phyloP scores from a whole-genome alignment of 2,329 filamentous ascomycete species.

The Microdochium nivale region DNA sequence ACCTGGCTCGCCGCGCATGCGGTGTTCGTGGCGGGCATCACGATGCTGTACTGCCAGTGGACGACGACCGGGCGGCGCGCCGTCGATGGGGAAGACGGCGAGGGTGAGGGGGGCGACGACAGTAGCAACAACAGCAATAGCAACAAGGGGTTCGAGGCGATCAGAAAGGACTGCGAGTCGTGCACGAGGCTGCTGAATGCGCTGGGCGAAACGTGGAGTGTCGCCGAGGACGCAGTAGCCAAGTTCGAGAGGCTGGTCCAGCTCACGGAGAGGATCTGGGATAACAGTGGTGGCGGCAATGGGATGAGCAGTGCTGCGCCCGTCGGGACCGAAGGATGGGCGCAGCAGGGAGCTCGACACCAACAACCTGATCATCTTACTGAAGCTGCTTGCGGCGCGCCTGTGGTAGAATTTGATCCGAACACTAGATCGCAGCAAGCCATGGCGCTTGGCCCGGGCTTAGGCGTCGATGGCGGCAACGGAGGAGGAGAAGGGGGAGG shows the following conservation, averaged over 20 bases:
- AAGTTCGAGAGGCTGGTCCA: conserved; percentile 1
- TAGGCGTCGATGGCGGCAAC: background rate
- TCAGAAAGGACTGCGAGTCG: background rate
- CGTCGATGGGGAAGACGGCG: background rate
- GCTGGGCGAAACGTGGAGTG: conserved; percentile 2
- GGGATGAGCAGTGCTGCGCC: background rate
- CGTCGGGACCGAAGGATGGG: background rate
- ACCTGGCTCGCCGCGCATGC: conserved; percentile 3
- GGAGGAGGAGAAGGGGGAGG: background rate
- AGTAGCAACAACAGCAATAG: background rate
- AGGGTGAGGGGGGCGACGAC: background rate
- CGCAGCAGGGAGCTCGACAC: background rate
- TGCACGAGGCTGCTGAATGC: background rate
- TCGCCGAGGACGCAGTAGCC: conserved; percentile 1
- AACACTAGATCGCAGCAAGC: background rate
- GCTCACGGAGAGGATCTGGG: background rate
- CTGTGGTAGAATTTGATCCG: background rate
- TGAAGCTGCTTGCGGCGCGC: no score
- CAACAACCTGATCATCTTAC: no score
- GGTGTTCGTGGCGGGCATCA: conserved; percentile 4
- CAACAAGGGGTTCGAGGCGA: background rate
- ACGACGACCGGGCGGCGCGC: no score
- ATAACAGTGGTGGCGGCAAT: background rate
- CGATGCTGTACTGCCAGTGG: conserved; percentile 2
- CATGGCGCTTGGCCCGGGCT: background rate